phyloP scores from a whole-genome alignment of 2,329 filamentous ascomycete species.

The Beauveria brongniartii region DNA sequence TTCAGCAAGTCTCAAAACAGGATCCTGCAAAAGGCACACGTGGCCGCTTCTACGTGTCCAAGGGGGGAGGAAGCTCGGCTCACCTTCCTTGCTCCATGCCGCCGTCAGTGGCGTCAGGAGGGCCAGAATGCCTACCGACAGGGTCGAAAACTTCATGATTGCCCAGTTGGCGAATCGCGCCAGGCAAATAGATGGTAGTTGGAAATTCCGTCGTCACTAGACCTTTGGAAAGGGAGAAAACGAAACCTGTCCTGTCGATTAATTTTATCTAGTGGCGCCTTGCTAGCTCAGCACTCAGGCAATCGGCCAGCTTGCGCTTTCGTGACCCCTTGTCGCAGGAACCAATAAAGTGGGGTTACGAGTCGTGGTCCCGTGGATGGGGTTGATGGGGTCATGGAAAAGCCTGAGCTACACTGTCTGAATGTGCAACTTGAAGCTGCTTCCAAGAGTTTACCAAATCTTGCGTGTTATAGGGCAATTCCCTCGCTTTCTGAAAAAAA shows the following conservation, averaged over 20 bases:
- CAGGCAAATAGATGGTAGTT: background rate
- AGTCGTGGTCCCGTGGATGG: too few relatives aligned
- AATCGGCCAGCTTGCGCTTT: slow-evolving; percentile 9
- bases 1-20: background rate
- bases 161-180: slow-evolving; percentile 22
- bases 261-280: slow-evolving; percentile 3
- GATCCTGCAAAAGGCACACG: background rate
- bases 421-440: too few relatives aligned
- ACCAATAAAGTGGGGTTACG: background rate
- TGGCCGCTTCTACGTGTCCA: background rate
- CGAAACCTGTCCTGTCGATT: background rate
- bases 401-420: too few relatives aligned
- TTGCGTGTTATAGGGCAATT: too few relatives aligned
- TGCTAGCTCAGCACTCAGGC: background rate
- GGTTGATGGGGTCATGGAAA: too few relatives aligned
- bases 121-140: slow-evolving; percentile 62
- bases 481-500: too few relatives aligned
- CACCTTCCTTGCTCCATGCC: slow-evolving; percentile 84
- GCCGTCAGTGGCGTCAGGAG: slow-evolving; percentile 57
- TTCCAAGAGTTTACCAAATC: too few relatives aligned
- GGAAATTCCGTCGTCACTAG: slow-evolving; percentile 2
- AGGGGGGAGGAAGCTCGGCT: slow-evolving; percentile 17
- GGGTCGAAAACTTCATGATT: slow-evolving; percentile 63
- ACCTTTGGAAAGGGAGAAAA: background rate
- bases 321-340: slow-evolving; percentile 2